These are phyloP conservation scores for Aspergillus ellipticus DNA, from an alignment of 495 filamentous ascomycete species.

Conservation along the genomic window DNA sequence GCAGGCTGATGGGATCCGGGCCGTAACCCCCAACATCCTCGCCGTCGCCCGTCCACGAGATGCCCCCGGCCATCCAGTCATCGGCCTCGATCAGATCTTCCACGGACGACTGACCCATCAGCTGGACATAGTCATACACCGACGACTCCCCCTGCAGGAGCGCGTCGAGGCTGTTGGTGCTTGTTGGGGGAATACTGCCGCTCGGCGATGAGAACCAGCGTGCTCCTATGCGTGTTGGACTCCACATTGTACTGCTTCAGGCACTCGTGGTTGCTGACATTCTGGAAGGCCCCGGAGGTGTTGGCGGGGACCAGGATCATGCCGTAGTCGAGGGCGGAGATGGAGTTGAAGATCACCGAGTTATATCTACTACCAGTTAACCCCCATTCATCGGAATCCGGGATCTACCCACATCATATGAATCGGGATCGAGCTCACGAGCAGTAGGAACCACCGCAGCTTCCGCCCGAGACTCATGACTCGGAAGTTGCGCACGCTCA, in stretches of 20 bases:
- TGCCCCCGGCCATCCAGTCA: not conserved
- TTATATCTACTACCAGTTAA: not conserved
- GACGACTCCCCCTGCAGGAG: not conserved
- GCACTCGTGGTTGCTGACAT: not conserved
- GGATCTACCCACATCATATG: conserved; percentile 2
- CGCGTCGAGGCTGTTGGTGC: not conserved
- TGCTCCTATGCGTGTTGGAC: not conserved
- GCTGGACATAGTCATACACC: not conserved
- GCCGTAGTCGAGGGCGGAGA: conserved; percentile 11
- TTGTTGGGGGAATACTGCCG: not conserved
- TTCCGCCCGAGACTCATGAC: conserved; percentile 1
- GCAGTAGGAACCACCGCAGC: not conserved
- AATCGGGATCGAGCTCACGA: conserved; percentile 5
- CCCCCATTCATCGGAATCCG: not conserved
- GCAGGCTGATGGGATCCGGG: not conserved
- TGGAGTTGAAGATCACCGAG: conserved; percentile 6
- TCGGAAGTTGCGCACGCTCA: conserved; percentile 5
- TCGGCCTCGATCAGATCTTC: not conserved
- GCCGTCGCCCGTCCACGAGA: not conserved
- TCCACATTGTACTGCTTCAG: not conserved
- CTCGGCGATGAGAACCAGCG: not conserved
- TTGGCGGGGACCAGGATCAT: not conserved
- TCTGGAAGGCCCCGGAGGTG: not conserved
- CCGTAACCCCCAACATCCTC: not conserved
- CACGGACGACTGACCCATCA: not conserved